phyloP scores from a whole-genome alignment of 2,329 filamentous ascomycete genomes.

The Colletotrichum ledebouriae region DNA sequence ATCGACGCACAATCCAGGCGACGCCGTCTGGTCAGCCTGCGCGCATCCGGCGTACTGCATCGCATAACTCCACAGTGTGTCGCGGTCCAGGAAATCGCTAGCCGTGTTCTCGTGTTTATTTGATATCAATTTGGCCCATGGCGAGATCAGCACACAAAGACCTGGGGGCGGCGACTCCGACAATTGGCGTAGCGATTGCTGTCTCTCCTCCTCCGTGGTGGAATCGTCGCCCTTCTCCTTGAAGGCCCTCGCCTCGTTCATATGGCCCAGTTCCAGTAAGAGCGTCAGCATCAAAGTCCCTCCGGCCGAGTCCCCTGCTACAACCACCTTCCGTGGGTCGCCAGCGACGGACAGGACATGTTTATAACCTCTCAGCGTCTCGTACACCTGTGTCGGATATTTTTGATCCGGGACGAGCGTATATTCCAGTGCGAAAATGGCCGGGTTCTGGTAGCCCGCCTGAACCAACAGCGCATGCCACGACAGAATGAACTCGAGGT shows the following conservation, averaged over 20 bases:
- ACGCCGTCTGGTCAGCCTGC: constrained; percentile 57
- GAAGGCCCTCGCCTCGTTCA: constrained; percentile 47
- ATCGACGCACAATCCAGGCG: constrained; percentile 79
- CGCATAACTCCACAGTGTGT: constrained; percentile 77
- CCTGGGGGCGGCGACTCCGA: constrained; percentile 50
- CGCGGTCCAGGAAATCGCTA: constrained; percentile 81
- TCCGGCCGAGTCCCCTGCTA: constrained; percentile 85
- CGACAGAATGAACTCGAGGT: constrained; percentile 83
- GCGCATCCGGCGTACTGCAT: constrained; percentile 73
- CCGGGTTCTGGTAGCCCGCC: constrained; percentile 79
- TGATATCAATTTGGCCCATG: constrained; percentile 83
- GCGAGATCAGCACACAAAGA: constrained; percentile 81
- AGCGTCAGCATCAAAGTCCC: constrained; percentile 80
- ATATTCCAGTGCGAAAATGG: constrained; percentile 85
- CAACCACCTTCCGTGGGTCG: constrained; percentile 73
- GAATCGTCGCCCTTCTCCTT: constrained; percentile 29
- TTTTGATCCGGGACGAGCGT: constrained; percentile 80
- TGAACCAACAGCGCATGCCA: constrained; percentile 76
- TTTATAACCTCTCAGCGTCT: constrained; percentile 78
- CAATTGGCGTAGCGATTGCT: constrained; percentile 28
- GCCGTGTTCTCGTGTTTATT: constrained; percentile 74
- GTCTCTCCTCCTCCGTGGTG: constrained; percentile 31
- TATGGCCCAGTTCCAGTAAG: constrained; percentile 73
- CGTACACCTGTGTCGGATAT: constrained; percentile 80
- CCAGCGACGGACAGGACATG: constrained; percentile 72